Evolutionary conservation across 345 rosid species (phyloP).

Genomic region (Lepidium africanum): DNA sequence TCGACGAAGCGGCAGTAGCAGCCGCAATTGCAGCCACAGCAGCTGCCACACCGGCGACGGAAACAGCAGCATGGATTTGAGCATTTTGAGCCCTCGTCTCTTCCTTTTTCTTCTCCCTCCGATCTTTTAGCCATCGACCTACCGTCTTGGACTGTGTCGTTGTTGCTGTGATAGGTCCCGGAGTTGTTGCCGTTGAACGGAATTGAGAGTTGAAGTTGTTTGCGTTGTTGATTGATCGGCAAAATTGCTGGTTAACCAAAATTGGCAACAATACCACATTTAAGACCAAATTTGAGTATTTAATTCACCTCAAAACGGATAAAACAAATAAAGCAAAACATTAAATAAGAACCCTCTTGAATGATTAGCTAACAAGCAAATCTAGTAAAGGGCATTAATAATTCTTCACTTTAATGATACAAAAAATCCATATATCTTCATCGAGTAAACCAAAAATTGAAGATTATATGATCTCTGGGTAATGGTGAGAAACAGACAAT

Average conservation of each 20-base stretch:
- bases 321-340: background rate
- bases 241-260: constrained; percentile 38
- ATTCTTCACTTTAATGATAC: background rate
- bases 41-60: constrained; percentile 79
- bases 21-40: constrained; percentile 88
- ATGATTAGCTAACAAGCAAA: constrained; percentile 4
- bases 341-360: background rate
- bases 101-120: constrained; percentile 86
- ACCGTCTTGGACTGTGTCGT: constrained; percentile 51
- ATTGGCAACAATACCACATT: background rate
- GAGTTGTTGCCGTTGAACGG: constrained; percentile 28
- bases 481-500: background rate
- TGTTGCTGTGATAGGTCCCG: constrained; percentile 29
- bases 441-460: background rate
- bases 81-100: constrained; percentile 77
- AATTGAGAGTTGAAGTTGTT: constrained; percentile 21
- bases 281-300: background rate
- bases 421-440: background rate
- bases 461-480: background rate
- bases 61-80: constrained; percentile 70
- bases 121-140: constrained; percentile 77
- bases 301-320: background rate
- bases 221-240: constrained; percentile 41
- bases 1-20: constrained; percentile 60
- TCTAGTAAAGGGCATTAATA: background rate